Percentiles rank a stretch among this genome's conserved stretches.
phyloP scores from a whole-genome alignment of 495 filamentous ascomycete genomes.

The Tricharina praecox region DNA sequence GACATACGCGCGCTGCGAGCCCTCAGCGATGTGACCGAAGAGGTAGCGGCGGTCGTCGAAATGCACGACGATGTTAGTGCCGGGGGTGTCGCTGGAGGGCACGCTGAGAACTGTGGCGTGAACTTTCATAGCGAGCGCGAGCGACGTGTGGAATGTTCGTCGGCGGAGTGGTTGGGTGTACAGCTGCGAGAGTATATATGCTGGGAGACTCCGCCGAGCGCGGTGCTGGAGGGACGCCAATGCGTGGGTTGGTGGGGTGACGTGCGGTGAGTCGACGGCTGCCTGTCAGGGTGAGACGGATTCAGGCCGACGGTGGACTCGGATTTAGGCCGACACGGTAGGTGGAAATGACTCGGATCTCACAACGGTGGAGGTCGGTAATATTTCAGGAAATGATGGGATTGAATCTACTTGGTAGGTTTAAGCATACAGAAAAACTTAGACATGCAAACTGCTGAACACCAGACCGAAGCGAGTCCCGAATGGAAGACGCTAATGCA shows the following conservation, averaged over 20 bases:
- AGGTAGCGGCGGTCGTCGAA: constrained; percentile 70
- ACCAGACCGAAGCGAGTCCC: too few relatives aligned
- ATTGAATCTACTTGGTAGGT: too few relatives aligned
- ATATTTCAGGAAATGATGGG: too few relatives aligned
- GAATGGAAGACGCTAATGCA: too few relatives aligned
- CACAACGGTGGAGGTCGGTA: too few relatives aligned
- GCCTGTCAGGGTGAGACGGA: neutral
- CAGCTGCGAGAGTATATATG: neutral
- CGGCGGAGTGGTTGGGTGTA: neutral
- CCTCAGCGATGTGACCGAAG: constrained; percentile 73
- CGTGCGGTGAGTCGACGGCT: too few relatives aligned
- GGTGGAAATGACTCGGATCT: too few relatives aligned
- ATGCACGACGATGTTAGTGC: constrained; percentile 55
- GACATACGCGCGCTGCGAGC: constrained; percentile 57
- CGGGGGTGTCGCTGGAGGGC: constrained; percentile 82
- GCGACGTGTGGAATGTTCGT: neutral
- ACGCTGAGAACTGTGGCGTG: constrained; percentile 55
- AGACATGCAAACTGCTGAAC: too few relatives aligned
- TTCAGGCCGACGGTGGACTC: too few relatives aligned
- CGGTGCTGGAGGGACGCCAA: neutral
- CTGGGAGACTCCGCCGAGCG: neutral
- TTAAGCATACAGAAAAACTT: too few relatives aligned
- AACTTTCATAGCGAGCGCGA: constrained; percentile 41
- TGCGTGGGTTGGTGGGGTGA: neutral
- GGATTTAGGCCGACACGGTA: too few relatives aligned